Evolutionary conservation across 495 filamentous ascomycete genomes (phyloP).

Genomic region (Trypethelium eluteriae): DNA sequence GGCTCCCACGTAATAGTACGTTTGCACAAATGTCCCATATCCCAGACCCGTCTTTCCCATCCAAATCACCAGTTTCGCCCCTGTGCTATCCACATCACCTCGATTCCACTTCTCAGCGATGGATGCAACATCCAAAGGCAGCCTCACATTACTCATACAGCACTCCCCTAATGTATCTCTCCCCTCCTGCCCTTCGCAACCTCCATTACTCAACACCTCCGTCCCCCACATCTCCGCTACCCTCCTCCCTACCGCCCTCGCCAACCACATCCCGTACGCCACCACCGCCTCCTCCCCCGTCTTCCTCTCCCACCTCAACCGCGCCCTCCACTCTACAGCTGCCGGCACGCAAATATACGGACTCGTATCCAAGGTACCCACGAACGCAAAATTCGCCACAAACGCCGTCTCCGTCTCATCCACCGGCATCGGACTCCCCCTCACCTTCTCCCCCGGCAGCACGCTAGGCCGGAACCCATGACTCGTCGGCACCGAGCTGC

Average conservation of each 20-base stretch:
- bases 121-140: conserved; percentile 50
- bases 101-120: conserved; percentile 19
- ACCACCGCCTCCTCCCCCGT: conserved; percentile 67
- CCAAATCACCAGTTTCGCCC: conserved; percentile 43
- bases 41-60: conserved; percentile 47
- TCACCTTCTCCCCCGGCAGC: conserved; percentile 46
- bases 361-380: conserved; percentile 64
- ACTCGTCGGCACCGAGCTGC: conserved; percentile 68
- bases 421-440: conserved; percentile 49
- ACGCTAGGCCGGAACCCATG: conserved; percentile 44
- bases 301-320: conserved; percentile 52
- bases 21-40: conserved; percentile 61
- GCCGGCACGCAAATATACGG: conserved; percentile 65
- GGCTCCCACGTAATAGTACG: conserved; percentile 50
- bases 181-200: conserved; percentile 22
- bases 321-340: conserved; percentile 56
- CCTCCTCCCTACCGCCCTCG: conserved; percentile 49
- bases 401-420: conserved; percentile 46
- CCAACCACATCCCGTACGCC: conserved; percentile 50
- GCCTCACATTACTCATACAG: conserved; percentile 60
- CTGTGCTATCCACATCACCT: conserved; percentile 26
- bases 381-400: conserved; percentile 65
- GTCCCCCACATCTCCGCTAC: conserved; percentile 58
- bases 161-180: conserved; percentile 38
- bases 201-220: conserved; percentile 51